Evolutionary conservation across 2,329 filamentous ascomycete genomes (phyloP), one percentile per base, ranked within the genome.

Genomic region (Pseudofabraea citricarpa): DNA sequence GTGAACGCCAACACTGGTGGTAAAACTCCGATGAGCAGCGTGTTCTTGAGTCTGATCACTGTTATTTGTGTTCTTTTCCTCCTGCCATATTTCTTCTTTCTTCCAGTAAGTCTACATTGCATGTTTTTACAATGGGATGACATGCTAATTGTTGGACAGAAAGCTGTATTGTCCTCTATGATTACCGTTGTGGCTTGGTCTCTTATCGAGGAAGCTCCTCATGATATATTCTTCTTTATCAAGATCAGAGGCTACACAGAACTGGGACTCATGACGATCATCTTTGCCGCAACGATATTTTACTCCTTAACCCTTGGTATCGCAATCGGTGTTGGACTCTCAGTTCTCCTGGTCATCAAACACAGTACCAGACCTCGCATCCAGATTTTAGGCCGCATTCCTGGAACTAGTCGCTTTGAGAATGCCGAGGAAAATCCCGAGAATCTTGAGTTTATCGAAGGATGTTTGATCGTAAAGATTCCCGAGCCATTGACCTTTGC

Each of bases 401-500:
- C 87, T 0, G 88, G 87, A 9, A 94, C 87, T 0, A 79, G 85
- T 51, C 81, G 80, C 5, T 96, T 95, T 57, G 87, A 91, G 51
- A 95, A 94, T 56, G 90, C 90, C 1, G 90, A 83, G 56, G 70
- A 83, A 1, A 78, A 86, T 44, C 77, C 83, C 0, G 81, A 85
- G 35, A 74, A 77, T 21, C 73, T 97, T 3, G 91, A 97, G 62
- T 90, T 95, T 56, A 77, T 96, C 41, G 90, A 96, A 52, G 88
- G 91, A 13, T 94, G 87, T 48, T 71, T 98, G 8, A 95, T 98
- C 47, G 89, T 97, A 57, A 97, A 97, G 71, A 97, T 98, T 43
- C 91, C 93, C 0, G 93, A 98, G 61, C 93, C 93, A 0, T 71
- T 98, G 40, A 97, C 91, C 0, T 98, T 98, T 63, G 91, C 91